These are phyloP conservation scores for Aspergillus wentii DNA, from an alignment of 495 filamentous ascomycete species.

Conservation along the genomic window DNA sequence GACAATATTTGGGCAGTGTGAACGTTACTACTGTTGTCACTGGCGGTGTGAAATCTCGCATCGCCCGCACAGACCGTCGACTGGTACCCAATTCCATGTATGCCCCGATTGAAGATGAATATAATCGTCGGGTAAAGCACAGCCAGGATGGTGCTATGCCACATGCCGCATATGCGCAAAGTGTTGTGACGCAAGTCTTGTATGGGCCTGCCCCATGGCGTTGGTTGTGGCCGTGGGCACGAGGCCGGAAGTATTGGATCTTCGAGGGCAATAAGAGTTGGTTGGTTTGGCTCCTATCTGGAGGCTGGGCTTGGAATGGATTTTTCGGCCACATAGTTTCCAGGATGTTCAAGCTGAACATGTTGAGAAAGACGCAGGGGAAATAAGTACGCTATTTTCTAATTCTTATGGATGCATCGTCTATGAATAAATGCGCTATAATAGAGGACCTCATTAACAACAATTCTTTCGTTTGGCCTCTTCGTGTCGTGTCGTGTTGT, in stretches of 20 bases:
- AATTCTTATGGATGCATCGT: no score
- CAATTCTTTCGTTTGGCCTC: no score
- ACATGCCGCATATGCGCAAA: conserved; percentile 47
- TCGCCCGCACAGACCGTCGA: conserved; percentile 46
- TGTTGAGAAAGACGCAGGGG: conserved; percentile 18
- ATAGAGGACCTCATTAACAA: no score
- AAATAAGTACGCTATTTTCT: no score
- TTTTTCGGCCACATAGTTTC: conserved; percentile 36
- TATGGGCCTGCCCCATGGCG: conserved; percentile 39
- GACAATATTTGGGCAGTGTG: conserved; percentile 23
- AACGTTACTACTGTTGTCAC: conserved; percentile 54
- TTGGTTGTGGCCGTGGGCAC: conserved; percentile 44
- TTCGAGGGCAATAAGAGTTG: conserved; percentile 53
- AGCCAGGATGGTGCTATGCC: conserved; percentile 54
- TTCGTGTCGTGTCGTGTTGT: no score
- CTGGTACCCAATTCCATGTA: conserved; percentile 49
- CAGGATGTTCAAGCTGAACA: conserved; percentile 43
- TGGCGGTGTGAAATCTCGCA: conserved; percentile 56
- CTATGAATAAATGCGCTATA: no score
- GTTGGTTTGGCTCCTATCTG: conserved; percentile 38
- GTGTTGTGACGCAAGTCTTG: conserved; percentile 52
- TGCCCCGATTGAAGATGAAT: conserved; percentile 45
- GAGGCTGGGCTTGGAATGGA: conserved; percentile 39
- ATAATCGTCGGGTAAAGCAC: conserved; percentile 46
- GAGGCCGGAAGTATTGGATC: conserved; percentile 40